Evolutionary conservation across 768 basidiomycete species (phyloP), one percentile per base, ranked within the genome.

Genomic region (Hypholoma fasciculare): DNA sequence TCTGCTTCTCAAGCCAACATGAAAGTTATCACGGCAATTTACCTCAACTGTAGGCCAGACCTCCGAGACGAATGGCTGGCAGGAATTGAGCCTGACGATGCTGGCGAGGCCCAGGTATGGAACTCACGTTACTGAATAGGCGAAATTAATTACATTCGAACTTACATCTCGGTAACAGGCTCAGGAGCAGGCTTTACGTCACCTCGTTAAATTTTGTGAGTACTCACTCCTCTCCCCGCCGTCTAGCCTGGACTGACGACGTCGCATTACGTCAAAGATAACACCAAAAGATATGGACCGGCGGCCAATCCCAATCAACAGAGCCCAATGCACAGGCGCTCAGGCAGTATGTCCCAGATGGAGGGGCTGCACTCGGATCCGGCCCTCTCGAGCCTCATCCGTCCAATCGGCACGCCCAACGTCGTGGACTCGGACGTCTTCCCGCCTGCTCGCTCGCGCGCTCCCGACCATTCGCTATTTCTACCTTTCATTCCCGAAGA

Each of bases 1-100:
- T 53, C 13, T 51, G 54, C 20, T 52, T 39, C 30, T 34, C 30
- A 6, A 98, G 96, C 94, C 19, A 99, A 98, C 72, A 99, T 99
- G 97, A 98, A 99, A 75, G 92, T 98, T 56, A 98, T 99, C 65
- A 99, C 97, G 8, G 88, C 96, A 16, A 98, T 99, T 63, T 99
- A 99, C 72, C 79, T 98, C 57, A 97, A 98, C 67, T 98, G 96
- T 69, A 84, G 97, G 53, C 97, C 97, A 7, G 96, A 98, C 69
- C 81, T 99, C 42, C 84, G 96, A 17, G 97, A 99, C 71, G 97
- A 98, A 67, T 99, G 97, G 97, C 80, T 99, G 42, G 90, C 94
- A 12, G 93, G 93, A 0, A 87, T 87, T 13, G 96, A 98, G 70
- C 87, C 92, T 9, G 96, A 98, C 61, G 92, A 92, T 61, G 90